Base-by-base conservation (phyloP, 805 yeast species). In the Vanderwaltozyma yarrowii region DNA sequence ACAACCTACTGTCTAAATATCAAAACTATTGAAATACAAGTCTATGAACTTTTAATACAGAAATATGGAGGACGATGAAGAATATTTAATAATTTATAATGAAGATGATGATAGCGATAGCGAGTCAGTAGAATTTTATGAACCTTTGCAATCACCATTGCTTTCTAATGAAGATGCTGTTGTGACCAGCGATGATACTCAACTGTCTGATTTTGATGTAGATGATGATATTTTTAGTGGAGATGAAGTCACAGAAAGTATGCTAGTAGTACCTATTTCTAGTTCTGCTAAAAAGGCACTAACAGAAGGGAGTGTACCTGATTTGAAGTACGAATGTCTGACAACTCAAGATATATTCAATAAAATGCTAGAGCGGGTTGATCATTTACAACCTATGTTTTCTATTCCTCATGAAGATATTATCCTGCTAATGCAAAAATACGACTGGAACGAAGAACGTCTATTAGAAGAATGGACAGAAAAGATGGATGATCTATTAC, bases 381-480 rank as follows among this genome's bases (percentile, higher is more conserved):
- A 53, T 23, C 52, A 46, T 41, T 37, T 58, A 32, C 56, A 56
- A 31, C 60, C 60, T 1, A 43, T 58, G 10, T 49, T 57, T 18
- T 38, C 52, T 14, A 38, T 56, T 4, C 52, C 62, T 6, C 14
- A 20, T 10, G 38, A 36, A 17, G 61, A 56, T 39, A 56, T 75
- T 14, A 52, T 69, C 10, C 54, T 69, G 3, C 48, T 79, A 29
- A 54, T 76, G 35, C 65, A 71, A 26, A 54, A 62, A 33, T 76
- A 62, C 54, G 64, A 66, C 16, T 79, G 84, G 84, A 77, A 76
- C 47, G 69, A 70, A 27, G 80, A 76, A 40, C 62, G 65, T 38
- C 51, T 78, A 35, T 52, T 78, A 42, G 85, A 79, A 38, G 66
- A 62, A 25, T 76, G 69, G 56, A 66, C 77, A 39, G 72, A 67